A percentile compares a stretch with the other conserved stretches of the same genome.
Conservation (phyloP, 768 basidiomycete species). For the Tubosaeta brunneosetosa region DNA sequence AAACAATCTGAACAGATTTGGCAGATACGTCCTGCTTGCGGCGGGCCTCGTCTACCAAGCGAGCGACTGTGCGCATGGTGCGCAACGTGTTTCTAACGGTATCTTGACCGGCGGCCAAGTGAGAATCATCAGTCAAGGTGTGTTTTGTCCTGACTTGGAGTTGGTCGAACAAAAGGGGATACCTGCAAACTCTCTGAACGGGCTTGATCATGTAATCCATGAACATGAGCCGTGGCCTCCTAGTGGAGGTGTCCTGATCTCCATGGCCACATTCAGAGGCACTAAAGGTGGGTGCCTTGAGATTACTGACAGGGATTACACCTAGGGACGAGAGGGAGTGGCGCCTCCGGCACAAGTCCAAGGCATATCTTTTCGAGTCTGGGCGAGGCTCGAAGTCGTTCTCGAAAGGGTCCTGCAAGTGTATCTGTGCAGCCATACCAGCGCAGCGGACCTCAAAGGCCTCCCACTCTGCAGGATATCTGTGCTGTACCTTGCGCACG, state of each 20-base stretch:
- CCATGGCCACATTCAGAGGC: slow-evolving; percentile 30
- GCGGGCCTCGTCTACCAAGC: slow-evolving; percentile 78
- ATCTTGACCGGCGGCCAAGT: slow-evolving; percentile 3
- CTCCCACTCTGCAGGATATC: slow-evolving; percentile 72
- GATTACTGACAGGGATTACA: slow-evolving; percentile 29
- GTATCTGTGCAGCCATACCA: slow-evolving; percentile 41
- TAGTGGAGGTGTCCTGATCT: slow-evolving; percentile 23
- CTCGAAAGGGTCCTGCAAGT: slow-evolving; percentile 8
- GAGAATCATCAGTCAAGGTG: slow-evolving; percentile 1
- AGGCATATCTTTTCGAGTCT: slow-evolving; percentile 5
- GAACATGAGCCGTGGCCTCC: slow-evolving; percentile 50
- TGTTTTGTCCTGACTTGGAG: slow-evolving; percentile 34
- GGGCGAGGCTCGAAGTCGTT: slow-evolving; percentile 1
- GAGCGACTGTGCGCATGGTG: slow-evolving; percentile 73
- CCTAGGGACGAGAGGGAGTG: slow-evolving; percentile 53
- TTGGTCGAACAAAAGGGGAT: slow-evolving; percentile 83
- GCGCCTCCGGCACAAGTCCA: slow-evolving; percentile 36
- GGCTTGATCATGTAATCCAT: slow-evolving; percentile 95
- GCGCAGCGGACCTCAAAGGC: slow-evolving; percentile 79
- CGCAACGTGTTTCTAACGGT: slow-evolving; percentile 44
- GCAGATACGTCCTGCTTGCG: slow-evolving; percentile 57
- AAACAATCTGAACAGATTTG: slow-evolving; percentile 65
- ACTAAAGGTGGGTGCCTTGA: slow-evolving; percentile 31
- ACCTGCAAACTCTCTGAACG: slow-evolving; percentile 94
- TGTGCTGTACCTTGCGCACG: slow-evolving; percentile 60